These are phyloP conservation scores for Tricholomella constricta DNA, from an alignment of 768 basidiomycete species.

Conservation along the genomic window DNA sequence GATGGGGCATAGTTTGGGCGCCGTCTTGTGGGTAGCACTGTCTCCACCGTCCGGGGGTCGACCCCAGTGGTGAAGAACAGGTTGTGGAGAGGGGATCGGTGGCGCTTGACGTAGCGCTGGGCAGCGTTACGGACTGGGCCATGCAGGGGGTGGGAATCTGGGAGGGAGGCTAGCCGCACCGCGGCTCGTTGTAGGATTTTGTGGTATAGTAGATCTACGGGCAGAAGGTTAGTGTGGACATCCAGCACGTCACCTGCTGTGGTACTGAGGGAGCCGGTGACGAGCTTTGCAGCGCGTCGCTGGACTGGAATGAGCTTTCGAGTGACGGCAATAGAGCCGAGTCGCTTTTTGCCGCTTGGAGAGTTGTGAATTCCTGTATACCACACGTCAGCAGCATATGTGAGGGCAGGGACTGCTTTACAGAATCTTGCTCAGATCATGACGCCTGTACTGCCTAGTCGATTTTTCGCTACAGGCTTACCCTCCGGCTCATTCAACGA, in stretches of 20 bases:
- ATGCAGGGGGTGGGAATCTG: not conserved
- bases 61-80: constrained; percentile 6
- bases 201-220: not conserved
- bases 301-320: constrained; percentile 3
- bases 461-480: too few relatives aligned
- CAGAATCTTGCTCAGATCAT: too few relatives aligned
- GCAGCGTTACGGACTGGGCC: not conserved
- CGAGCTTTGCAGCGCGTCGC: not conserved
- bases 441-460: too few relatives aligned
- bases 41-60: not conserved
- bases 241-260: constrained; percentile 3
- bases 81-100: not conserved
- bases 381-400: constrained; percentile 4
- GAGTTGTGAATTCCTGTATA: constrained; percentile 1
- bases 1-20: constrained; percentile 3
- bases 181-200: constrained; percentile 1
- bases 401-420: too few relatives aligned
- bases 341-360: not conserved
- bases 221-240: not conserved
- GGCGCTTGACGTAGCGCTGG: not conserved
- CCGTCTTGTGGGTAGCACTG: not conserved
- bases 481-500: too few relatives aligned
- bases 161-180: not conserved
- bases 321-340: constrained; percentile 1
- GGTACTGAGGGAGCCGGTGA: constrained; percentile 4